Evolutionary conservation across 2,329 filamentous ascomycete species (phyloP).

Genomic region (Neofusicoccum laricinum): DNA sequence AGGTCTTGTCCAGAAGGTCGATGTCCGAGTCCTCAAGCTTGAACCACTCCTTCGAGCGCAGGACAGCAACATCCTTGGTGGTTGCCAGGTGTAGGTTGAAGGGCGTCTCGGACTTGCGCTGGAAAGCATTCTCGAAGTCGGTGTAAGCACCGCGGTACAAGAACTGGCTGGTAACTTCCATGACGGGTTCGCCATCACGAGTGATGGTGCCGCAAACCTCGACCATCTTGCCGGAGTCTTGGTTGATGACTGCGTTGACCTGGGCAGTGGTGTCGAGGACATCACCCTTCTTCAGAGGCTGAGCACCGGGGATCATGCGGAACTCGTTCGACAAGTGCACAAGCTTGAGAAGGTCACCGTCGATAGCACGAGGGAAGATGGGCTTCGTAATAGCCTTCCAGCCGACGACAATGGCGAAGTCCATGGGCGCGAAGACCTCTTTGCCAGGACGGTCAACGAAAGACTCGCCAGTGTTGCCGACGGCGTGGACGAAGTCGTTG

Average conservation of each 20-base stretch:
- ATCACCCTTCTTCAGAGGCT: conserved; percentile 94
- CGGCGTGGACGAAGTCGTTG: conserved; percentile 98
- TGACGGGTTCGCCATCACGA: conserved; percentile 78
- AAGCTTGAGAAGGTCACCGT: conserved; percentile 92
- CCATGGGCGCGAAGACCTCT: conserved; percentile 93
- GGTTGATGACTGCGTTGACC: conserved; percentile 97
- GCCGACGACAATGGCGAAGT: conserved; percentile 95
- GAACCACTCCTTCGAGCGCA: conserved; percentile 98
- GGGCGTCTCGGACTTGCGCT: conserved; percentile 91
- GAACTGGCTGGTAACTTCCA: conserved; percentile 99
- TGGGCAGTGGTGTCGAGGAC: conserved; percentile 88
- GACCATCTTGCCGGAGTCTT: conserved; percentile 98
- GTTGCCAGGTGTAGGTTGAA: conserved; percentile 88
- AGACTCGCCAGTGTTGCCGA: conserved; percentile 95
- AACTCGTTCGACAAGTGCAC: conserved; percentile 97
- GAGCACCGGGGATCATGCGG: conserved; percentile 94
- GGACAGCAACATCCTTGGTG: conserved; percentile 86
- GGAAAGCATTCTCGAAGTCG: conserved; percentile 98
- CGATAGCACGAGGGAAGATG: conserved; percentile 94
- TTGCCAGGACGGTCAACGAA: conserved; percentile 96
- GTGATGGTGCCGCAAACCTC: conserved; percentile 98
- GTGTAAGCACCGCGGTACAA: conserved; percentile 89
- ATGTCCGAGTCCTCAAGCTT: conserved; percentile 78
- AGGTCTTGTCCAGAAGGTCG: conserved; percentile 85
- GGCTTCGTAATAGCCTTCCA: conserved; percentile 99